Conservation (phyloP, 23 red algal species). For the Agarophyton chilense region DNA sequence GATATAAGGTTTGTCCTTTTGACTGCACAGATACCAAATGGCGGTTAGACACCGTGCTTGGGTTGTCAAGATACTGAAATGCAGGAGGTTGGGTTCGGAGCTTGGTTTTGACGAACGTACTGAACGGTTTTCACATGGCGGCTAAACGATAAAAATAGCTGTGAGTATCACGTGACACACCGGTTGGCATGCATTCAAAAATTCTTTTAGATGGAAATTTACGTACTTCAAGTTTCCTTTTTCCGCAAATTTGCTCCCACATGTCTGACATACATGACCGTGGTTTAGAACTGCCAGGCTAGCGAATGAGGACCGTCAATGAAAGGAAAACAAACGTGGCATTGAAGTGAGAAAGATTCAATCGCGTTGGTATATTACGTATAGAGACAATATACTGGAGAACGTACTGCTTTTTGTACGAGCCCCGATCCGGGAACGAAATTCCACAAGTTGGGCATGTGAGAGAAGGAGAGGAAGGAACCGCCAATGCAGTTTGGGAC, state of each 20-base stretch:
- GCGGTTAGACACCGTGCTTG: neutral
- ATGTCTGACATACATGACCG: neutral
- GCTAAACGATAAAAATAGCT: neutral
- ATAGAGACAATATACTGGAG: neutral
- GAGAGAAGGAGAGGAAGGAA: neutral
- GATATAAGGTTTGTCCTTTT: conserved; percentile 6
- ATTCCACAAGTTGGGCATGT: conserved; percentile 18
- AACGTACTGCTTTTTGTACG: conserved; percentile 31
- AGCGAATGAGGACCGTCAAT: neutral
- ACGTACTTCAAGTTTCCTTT: conserved; percentile 27
- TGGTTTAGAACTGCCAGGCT: neutral
- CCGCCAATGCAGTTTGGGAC: neutral
- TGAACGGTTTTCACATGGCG: conserved; percentile 7
- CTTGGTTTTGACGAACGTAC: conserved; percentile 17
- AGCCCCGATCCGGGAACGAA: conserved; percentile 6
- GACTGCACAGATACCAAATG: neutral
- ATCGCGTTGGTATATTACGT: too few species aligned
- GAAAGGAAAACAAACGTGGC: neutral
- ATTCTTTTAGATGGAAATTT: neutral
- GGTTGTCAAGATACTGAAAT: too few species aligned
- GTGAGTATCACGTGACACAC: too few species aligned
- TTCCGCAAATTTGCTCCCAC: neutral
- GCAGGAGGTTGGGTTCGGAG: too few species aligned
- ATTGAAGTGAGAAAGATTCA: neutral
- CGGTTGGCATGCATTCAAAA: too few species aligned